Evolutionary conservation across 2,329 filamentous ascomycete species (phyloP), one percentile per base, ranked within the genome.

Genomic region (Tolypocladium sp.): DNA sequence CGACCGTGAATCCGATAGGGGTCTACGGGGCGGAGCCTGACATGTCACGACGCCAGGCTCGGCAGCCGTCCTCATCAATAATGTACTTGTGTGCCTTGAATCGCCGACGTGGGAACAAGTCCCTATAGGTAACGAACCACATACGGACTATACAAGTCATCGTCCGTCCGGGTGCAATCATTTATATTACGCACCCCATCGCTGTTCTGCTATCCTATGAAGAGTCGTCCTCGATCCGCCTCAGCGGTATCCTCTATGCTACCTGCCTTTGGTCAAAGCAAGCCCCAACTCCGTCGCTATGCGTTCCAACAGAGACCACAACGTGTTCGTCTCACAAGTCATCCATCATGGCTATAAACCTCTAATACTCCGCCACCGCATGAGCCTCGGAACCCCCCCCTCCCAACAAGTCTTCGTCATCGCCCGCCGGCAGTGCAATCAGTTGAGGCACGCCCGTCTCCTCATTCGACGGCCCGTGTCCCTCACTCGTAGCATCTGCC

Each of bases 231-330:
- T 53, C 20, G 5, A 22, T 37, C 30, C 3, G 17, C 20, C n/a
- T 37, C 20, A 7, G 8, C 30, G n/a, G 20, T n/a, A 37, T 13
- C 10, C 30, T 53, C 30, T 35, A 52, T 35, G 49, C 20, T 35
- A 52, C 20, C 49, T 4, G 17, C 20, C 30, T 22, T 17, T n/a
- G 49, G 17, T 35, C 46, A 55, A 53, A 33, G 41, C 53, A 54
- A 33, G 33, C 53, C 33, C 42, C 49, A 69, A 69, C 68, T 63
- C 69, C 68, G 40, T 64, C 67, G 69, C 68, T 69, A 68, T 69
- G 68, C 65, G 62, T 42, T 55, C 25, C 56, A 56, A 41, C 30
- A 37, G 33, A 42, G 38, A 25, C 37, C 12, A 37, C 20, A 17
- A 17, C 55, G n/a, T 20, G 10, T 54, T 4, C 51, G 17, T 30